Evolutionary conservation across 495 filamentous ascomycete genomes (phyloP), one percentile per base, ranked within the genome.

Genomic region (Aspergillus asperescens): DNA sequence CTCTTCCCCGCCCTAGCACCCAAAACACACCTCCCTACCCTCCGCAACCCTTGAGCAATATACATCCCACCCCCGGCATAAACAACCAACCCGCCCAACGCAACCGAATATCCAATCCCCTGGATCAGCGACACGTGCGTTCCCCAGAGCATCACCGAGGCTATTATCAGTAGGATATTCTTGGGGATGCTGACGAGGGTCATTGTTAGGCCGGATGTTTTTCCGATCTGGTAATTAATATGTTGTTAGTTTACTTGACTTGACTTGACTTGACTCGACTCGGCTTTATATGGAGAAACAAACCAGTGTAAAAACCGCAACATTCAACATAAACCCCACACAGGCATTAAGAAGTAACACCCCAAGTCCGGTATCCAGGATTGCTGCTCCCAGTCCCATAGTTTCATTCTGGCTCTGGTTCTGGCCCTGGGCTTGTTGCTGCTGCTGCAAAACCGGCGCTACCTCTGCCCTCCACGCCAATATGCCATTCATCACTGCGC

Each of bases 291-390:
- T n/a, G 19, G 24, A 20, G 29, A 22, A 7, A 67, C 77, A 58
- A 77, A 90, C 85, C 61, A 93, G 60, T 55, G 88, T 84, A 13
- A 91, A 85, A 32, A 85, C 84, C 22, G 83, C 82, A 15, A 90
- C 81, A 67, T 92, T 91, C 48, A 92, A 71, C 50, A 84, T 65
- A 66, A 93, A 90, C 7, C 87, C 88, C 7, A 89, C 76, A n/a
- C 75, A 50, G 8, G 86, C 88, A 62, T 89, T 92, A 18, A 77
- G 55, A 2, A 89, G 29, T 28, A 93, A 71, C 16, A 75, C 68
- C 24, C 70, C 70, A 23, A 74, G 56, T 5, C 88, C 88, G 6
- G 85, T 81, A 23, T 72, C 61, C 29, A 49, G 46, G 23, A 49
- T 47, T 22, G 35, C 23, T 0, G 10, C 19, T 2, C 20, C 1